phyloP scores from a whole-genome alignment of 805 yeast species.

The Phaffomyces antillensis region DNA sequence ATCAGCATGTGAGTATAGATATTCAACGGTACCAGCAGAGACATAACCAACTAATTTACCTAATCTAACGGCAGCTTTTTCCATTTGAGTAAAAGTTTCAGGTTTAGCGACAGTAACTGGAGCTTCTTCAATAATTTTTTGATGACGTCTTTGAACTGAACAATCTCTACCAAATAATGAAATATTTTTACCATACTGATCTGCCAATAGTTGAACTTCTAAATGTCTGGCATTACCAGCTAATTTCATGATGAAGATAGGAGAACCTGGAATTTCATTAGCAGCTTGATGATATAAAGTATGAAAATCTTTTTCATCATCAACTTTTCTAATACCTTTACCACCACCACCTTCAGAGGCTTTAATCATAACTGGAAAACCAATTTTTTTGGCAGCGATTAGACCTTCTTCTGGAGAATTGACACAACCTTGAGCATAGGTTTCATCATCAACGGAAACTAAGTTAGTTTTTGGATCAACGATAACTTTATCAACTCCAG shows the following conservation, averaged over 20 bases:
- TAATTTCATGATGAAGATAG: constrained; percentile 93
- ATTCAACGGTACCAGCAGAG: constrained; percentile 98
- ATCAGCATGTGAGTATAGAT: constrained; percentile 87
- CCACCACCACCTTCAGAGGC: constrained; percentile 99
- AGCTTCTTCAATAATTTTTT: constrained; percentile 98
- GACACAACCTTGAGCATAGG: constrained; percentile 87
- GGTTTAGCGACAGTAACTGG: constrained; percentile 92
- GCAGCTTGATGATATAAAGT: constrained; percentile 87
- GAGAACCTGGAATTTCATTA: constrained; percentile 97
- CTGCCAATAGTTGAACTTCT: constrained; percentile 96
- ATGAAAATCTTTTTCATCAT: constrained; percentile 68
- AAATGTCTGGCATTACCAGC: constrained; percentile 98
- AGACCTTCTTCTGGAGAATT: constrained; percentile 83
- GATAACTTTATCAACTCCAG: constrained; percentile 82
- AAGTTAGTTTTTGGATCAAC: constrained; percentile 64
- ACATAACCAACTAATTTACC: constrained; percentile 97
- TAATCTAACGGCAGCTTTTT: constrained; percentile 92
- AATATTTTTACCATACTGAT: constrained; percentile 96
- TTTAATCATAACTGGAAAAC: constrained; percentile 98
- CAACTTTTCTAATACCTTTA: constrained; percentile 98
- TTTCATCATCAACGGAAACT: constrained; percentile 81
- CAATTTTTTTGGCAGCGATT: constrained; percentile 74
- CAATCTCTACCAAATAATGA: constrained; percentile 98
- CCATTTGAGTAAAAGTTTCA: constrained; percentile 86
- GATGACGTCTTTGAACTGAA: constrained; percentile 99